Percentiles rank a stretch among this genome's conserved stretches.
These are phyloP conservation scores for Botrytis deweyae DNA, from an alignment of 2,329 filamentous ascomycete species.

Conservation along the genomic window DNA sequence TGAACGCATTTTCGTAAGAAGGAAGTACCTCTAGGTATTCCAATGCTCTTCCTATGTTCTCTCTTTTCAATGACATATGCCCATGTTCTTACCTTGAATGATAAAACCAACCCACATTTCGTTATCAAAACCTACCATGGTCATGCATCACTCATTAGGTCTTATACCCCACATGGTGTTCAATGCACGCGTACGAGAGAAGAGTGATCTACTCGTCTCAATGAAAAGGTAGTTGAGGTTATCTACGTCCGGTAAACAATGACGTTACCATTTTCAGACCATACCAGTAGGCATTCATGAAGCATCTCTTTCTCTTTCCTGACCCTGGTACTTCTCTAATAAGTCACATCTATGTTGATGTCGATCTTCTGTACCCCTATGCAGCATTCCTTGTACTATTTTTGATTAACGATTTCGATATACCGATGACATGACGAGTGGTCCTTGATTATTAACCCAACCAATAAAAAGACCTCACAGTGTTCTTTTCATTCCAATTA, in stretches of 20 bases:
- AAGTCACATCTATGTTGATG: neutral
- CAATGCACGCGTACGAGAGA: neutral
- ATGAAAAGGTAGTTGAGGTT: neutral
- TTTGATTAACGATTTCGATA: neutral
- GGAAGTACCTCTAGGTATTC: neutral
- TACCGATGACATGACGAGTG: neutral
- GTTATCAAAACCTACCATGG: neutral
- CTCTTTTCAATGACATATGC: neutral
- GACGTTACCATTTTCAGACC: neutral
- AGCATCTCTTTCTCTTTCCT: neutral
- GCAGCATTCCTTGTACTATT: neutral
- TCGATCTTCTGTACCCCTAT: neutral
- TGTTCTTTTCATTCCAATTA: neutral
- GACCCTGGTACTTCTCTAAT: neutral
- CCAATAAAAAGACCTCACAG: neutral
- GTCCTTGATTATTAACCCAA: neutral
- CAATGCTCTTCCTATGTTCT: neutral
- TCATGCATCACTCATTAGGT: neutral
- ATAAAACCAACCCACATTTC: neutral
- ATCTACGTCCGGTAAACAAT: neutral
- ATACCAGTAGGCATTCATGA: neutral
- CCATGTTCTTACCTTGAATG: neutral
- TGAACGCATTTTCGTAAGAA: neutral
- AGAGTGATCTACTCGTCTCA: neutral
- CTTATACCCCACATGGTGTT: neutral